phyloP scores from a whole-genome alignment of 2,329 filamentous ascomycete genomes.

The Waltergamsia citrina region DNA sequence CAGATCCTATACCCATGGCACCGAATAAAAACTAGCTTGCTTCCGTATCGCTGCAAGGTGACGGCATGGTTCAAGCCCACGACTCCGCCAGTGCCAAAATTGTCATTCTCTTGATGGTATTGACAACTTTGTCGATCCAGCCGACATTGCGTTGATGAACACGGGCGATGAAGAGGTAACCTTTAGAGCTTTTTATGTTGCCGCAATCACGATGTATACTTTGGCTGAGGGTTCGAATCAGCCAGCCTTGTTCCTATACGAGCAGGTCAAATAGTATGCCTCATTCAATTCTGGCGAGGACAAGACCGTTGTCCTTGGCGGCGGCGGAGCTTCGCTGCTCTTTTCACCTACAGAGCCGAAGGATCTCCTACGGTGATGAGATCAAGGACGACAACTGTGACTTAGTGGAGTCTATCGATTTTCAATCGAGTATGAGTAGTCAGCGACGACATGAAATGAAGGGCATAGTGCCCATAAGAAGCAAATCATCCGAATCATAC shows the following conservation, averaged over 20 bases:
- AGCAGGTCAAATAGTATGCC: conserved; percentile 19
- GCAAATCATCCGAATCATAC: too few relatives aligned
- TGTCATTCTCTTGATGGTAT: conserved; percentile 55
- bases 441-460: too few relatives aligned
- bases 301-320: conserved; percentile 31
- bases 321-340: too few relatives aligned
- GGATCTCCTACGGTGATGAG: too few relatives aligned
- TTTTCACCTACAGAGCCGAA: too few relatives aligned
- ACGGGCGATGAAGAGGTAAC: conserved; percentile 34
- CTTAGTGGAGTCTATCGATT: too few relatives aligned
- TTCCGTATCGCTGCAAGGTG: conserved; percentile 51
- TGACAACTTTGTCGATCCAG: conserved; percentile 37
- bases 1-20: conserved; percentile 37
- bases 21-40: conserved; percentile 29
- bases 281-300: conserved; percentile 32
- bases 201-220: conserved; percentile 45
- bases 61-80: conserved; percentile 49
- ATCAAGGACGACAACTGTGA: too few relatives aligned
- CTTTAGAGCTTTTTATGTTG: conserved; percentile 40
- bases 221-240: conserved; percentile 19
- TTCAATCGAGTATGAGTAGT: too few relatives aligned
- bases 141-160: conserved; percentile 48
- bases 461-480: too few relatives aligned
- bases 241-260: conserved; percentile 34
- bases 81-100: conserved; percentile 46